These are phyloP conservation scores for Nakaseomyces kungkrabaensis DNA, from an alignment of 1,139 yeast genomes.

Conservation along the genomic window DNA sequence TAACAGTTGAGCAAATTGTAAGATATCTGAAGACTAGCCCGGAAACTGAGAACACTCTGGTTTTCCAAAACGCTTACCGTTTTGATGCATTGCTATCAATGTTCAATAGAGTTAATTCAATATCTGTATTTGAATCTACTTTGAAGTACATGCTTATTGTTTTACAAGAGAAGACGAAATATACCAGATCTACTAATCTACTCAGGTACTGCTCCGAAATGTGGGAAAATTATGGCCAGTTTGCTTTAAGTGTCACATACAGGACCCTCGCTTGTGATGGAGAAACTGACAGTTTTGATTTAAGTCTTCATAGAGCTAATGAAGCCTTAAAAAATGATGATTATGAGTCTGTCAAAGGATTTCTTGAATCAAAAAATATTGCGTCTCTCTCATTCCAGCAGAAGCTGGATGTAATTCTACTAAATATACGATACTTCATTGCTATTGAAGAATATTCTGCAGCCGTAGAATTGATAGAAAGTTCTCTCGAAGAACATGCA, in stretches of 20 bases:
- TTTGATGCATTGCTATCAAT: slow-evolving; percentile 21
- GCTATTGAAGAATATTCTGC: slow-evolving; percentile 12
- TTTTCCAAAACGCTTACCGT: slow-evolving; percentile 23
- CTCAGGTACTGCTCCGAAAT: slow-evolving; percentile 6
- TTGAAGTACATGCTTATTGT: slow-evolving; percentile 18
- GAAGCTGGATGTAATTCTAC: slow-evolving; percentile 8
- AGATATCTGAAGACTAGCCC: slow-evolving; percentile 41
- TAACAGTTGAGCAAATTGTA: slow-evolving; percentile 47
- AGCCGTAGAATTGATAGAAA: slow-evolving; percentile 14
- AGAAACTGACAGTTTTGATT: slow-evolving; percentile 2
- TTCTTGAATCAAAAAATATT: background rate
- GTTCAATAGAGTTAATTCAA: slow-evolving; percentile 13
- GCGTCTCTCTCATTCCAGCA: slow-evolving; percentile 11
- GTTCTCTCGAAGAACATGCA: background rate
- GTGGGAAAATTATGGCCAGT: slow-evolving; percentile 13
- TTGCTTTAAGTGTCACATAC: slow-evolving; percentile 8
- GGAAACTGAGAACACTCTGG: slow-evolving; percentile 14
- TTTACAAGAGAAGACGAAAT: slow-evolving; percentile 9
- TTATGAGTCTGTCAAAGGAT: background rate
- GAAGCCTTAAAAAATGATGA: background rate
- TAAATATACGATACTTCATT: slow-evolving; percentile 11
- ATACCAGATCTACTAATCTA: slow-evolving; percentile 7
- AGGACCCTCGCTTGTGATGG: background rate
- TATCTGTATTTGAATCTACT: slow-evolving; percentile 15
- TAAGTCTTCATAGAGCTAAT: background rate